Base-by-base conservation (phyloP, 768 basidiomycete genomes). In the Tulasnella sp. region DNA sequence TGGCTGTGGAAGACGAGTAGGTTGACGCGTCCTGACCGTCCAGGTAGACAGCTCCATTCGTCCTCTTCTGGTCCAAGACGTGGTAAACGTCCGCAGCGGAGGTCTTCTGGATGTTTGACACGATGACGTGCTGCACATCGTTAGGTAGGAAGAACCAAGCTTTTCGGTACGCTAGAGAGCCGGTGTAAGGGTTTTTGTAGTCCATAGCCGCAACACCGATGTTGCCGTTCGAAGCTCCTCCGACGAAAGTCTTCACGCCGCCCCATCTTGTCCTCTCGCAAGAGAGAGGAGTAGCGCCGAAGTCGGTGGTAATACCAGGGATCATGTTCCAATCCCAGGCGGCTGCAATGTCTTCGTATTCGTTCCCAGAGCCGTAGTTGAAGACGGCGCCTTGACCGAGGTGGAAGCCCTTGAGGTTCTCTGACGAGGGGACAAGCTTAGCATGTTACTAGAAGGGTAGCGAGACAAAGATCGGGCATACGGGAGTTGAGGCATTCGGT, bases 261-360 rank as follows among this genome's bases (percentile, higher is more conserved):
- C 76, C 80, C 69, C 79, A 79, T 22, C 78, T 75, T 0, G 84
- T 83, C 8, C 79, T 78, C 26, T 74, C 78, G 75, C 89, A 90
- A 39, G 76, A 77, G n/a, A 91, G 81, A 0, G 81, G 77, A 0
- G 89, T 90, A 6, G 81, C 85, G 8, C 79, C 81, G 76, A 89
- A 89, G 76, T 90, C 88, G 40, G 84, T 83, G 1, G 90, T 91
- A 35, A 82, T 90, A 0, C 90, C 90, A 5, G 90, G 90, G 59
- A 91, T 86, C 7, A 89, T 83, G 75, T 90, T 86, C 90, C 90
- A 91, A 78, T 91, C 88, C 89, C 89, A 89, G 2, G 86, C 82
- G 3, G 86, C 89, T 6, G 86, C 80, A 39, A 90, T 90, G 76
- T 90, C 89, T 76, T 89, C 87, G 77, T 90, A 91, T 78, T 91